Conservation (phyloP, 2,329 filamentous ascomycete species). For the Fusarium protoensiforme region DNA sequence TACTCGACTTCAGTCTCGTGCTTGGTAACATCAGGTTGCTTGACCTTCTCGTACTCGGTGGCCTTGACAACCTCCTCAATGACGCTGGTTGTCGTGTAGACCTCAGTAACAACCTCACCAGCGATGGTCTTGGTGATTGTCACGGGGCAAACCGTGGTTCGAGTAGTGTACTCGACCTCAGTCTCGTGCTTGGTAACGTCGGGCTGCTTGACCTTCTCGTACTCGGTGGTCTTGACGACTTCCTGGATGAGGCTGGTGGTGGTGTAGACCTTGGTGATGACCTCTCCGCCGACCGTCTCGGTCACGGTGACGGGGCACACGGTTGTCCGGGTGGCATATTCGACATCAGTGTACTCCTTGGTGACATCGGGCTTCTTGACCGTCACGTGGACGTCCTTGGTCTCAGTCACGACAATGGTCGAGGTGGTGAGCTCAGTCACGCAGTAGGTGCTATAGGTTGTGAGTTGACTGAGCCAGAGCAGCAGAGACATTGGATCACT, state of each 20-base stretch:
- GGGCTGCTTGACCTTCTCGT: conserved; percentile 51
- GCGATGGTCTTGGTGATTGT: conserved; percentile 50
- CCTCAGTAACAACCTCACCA: conserved; percentile 53
- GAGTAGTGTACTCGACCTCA: conserved; percentile 53
- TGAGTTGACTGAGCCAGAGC: conserved; percentile 19
- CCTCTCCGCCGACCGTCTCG: conserved; percentile 45
- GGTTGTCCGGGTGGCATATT: conserved; percentile 56
- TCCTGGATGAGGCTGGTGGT: conserved; percentile 44
- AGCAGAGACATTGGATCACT: conserved; percentile 35
- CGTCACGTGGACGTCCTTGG: conserved; percentile 52
- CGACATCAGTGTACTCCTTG: conserved; percentile 46
- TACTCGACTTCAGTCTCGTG: conserved; percentile 50
- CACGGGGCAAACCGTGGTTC: conserved; percentile 58
- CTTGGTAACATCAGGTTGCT: conserved; percentile 51
- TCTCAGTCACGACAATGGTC: conserved; percentile 55
- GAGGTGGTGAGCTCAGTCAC: conserved; percentile 57
- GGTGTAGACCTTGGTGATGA: conserved; percentile 43
- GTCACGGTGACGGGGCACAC: conserved; percentile 57
- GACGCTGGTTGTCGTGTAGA: conserved; percentile 41
- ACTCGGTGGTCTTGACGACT: conserved; percentile 45
- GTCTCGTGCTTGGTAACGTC: conserved; percentile 49
- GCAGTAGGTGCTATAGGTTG: conserved; percentile 50
- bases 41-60: conserved; percentile 48
- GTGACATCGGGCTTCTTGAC: conserved; percentile 49
- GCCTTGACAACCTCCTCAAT: conserved; percentile 45